These are phyloP conservation scores for Nannochloropsis gaditana DNA, from an alignment of 108 stramenopile species.

Conservation along the genomic window DNA sequence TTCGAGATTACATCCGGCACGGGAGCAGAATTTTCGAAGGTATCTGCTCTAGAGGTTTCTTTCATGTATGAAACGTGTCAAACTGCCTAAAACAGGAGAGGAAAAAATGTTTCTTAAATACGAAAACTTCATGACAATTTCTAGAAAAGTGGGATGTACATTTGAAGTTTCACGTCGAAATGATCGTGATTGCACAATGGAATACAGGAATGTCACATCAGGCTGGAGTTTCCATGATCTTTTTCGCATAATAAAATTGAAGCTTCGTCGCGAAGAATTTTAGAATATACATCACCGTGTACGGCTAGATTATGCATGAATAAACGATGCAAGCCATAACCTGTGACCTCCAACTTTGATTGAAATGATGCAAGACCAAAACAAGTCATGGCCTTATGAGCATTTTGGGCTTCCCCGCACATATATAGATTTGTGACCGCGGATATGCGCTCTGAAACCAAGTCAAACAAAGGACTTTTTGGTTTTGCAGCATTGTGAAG, in stretches of 20 bases:
- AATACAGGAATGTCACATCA: no score
- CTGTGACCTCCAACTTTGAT: not conserved
- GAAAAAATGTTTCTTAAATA: no score
- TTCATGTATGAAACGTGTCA: no score
- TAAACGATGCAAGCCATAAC: not conserved
- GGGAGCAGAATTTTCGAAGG: no score
- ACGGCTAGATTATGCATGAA: slow-evolving; percentile 7
- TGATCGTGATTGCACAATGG: no score
- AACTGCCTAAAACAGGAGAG: no score
- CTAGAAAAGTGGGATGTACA: no score
- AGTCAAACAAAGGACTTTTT: not conserved
- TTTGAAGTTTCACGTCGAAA: no score
- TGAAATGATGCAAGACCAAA: not conserved
- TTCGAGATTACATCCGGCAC: no score
- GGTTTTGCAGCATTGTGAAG: not conserved
- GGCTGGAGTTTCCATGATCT: not conserved
- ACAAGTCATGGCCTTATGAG: not conserved
- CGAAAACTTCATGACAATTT: no score
- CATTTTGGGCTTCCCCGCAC: not conserved
- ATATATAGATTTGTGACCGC: not conserved
- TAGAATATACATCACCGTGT: not conserved
- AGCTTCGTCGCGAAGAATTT: not conserved
- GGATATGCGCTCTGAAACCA: not conserved
- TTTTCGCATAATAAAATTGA: not conserved
- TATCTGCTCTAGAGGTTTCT: no score